Percentiles rank a stretch among this genome's conserved stretches.
These are phyloP conservation scores for Thermomucor indicae-seudaticae DNA, from an alignment of 371 early-diverging fungal genomes.

Conservation along the genomic window DNA sequence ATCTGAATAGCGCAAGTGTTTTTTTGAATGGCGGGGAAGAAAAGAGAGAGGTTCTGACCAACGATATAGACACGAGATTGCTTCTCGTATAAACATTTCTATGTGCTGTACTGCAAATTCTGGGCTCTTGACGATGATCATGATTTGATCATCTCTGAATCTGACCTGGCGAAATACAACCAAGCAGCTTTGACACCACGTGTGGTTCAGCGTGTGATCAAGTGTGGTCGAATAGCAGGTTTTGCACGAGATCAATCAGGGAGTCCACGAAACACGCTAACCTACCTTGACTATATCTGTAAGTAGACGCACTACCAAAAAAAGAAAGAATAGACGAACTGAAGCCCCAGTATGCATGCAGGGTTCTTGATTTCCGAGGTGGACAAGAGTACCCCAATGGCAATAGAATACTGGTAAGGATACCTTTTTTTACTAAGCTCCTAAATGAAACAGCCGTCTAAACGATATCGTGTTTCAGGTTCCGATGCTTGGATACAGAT, in stretches of 20 bases:
- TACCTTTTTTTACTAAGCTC: background rate
- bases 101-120: constrained; percentile 94
- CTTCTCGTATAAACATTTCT: constrained; percentile 96
- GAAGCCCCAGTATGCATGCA: too few relatives aligned
- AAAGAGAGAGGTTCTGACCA: background rate
- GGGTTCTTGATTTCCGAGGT: constrained; percentile 88
- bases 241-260: constrained; percentile 14
- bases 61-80: constrained; percentile 42
- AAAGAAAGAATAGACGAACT: too few relatives aligned
- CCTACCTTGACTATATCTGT: constrained; percentile 62
- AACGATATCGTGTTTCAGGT: constrained; percentile 43
- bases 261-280: constrained; percentile 8
- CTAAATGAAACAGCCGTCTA: too few relatives aligned
- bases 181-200: constrained; percentile 53
- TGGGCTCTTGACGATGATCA: constrained; percentile 85
- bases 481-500: constrained; percentile 87
- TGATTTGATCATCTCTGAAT: constrained; percentile 61
- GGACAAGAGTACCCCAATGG: constrained; percentile 74
- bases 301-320: too few relatives aligned
- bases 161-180: constrained; percentile 66
- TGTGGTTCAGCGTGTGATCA: constrained; percentile 60
- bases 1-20: constrained; percentile 63
- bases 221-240: constrained; percentile 30
- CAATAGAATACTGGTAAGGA: constrained; percentile 82
- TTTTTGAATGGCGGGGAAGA: background rate